Conservation (phyloP, 305 asterid genomes). For the Ruellia speciosa region DNA sequence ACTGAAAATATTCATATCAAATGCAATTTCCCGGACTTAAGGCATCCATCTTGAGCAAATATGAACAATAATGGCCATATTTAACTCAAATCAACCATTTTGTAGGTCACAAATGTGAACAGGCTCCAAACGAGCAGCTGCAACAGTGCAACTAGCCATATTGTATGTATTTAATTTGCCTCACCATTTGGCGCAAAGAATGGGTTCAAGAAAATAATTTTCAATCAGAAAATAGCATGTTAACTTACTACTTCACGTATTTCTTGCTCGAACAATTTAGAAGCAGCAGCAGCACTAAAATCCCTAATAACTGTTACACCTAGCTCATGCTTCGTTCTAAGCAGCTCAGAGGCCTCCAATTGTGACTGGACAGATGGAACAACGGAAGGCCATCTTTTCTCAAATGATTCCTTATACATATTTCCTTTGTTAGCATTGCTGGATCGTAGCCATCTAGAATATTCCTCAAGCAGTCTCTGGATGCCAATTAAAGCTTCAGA, state of each 20-base stretch:
- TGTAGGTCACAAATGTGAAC: too few species aligned
- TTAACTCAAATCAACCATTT: too few species aligned
- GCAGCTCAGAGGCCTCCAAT: conserved; percentile 40
- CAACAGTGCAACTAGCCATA: too few species aligned
- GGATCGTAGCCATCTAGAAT: conserved; percentile 65
- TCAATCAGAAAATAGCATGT: conserved; percentile 1
- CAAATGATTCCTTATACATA: conserved; percentile 54
- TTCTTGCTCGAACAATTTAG: conserved; percentile 87
- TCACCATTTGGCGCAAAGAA: too few species aligned
- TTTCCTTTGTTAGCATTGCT: conserved; percentile 56
- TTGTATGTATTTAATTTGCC: too few species aligned
- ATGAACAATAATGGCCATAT: too few species aligned
- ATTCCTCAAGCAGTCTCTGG: conserved; percentile 72
- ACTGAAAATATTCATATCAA: too few species aligned
- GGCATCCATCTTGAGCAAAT: too few species aligned
- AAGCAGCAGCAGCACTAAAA: conserved; percentile 87
- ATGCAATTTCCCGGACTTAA: too few species aligned
- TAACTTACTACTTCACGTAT: conserved; percentile 78
- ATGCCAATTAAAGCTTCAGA: conserved; percentile 20
- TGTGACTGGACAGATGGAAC: conserved; percentile 36
- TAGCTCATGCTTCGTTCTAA: conserved; percentile 43
- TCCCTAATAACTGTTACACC: conserved; percentile 49
- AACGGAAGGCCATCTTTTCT: conserved; percentile 66
- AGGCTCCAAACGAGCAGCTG: too few species aligned
- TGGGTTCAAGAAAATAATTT: too few species aligned